Evolutionary conservation across 2,329 filamentous ascomycete genomes (phyloP).

Genomic region (Xylariales sp.): DNA sequence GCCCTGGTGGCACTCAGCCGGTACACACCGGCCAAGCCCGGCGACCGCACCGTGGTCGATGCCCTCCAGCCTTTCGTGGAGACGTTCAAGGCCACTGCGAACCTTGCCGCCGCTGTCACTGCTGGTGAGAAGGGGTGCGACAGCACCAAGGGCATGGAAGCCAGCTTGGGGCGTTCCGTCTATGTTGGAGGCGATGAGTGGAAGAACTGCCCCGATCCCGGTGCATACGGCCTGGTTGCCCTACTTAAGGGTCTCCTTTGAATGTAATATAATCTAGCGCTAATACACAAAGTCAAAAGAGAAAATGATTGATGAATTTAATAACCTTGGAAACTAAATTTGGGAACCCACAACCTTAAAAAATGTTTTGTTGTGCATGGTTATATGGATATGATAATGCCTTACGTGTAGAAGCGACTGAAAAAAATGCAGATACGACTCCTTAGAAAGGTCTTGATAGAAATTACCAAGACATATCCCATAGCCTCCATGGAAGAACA

Average conservation of each 20-base stretch:
- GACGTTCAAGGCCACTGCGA: slow-evolving; percentile 38
- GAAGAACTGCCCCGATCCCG: slow-evolving; percentile 57
- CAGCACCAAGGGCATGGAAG: slow-evolving; percentile 60
- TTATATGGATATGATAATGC: no score
- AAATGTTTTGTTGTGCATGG: no score
- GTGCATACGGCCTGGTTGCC: slow-evolving; percentile 63
- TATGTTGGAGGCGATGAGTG: slow-evolving; percentile 57
- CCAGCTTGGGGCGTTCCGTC: slow-evolving; percentile 62
- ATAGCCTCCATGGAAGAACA: no score
- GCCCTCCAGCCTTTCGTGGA: slow-evolving; percentile 50
- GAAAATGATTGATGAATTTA: no score
- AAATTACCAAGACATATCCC: no score
- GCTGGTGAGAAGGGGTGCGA: slow-evolving; percentile 58
- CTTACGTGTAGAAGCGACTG: no score
- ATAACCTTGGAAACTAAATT: no score
- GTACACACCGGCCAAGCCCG: slow-evolving; percentile 51
- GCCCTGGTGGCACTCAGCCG: slow-evolving; percentile 42
- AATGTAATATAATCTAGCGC: no score
- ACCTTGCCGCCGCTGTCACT: slow-evolving; percentile 51
- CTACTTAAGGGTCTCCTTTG: slow-evolving; percentile 41
- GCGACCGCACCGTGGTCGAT: slow-evolving; percentile 55
- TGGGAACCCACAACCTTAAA: no score
- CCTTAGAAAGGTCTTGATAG: no score
- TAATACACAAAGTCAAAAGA: no score
- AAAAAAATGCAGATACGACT: no score